Evolutionary conservation across 2,329 filamentous ascomycete genomes (phyloP), one percentile per base, ranked within the genome.

Genomic region (Grosmannia huntii): DNA sequence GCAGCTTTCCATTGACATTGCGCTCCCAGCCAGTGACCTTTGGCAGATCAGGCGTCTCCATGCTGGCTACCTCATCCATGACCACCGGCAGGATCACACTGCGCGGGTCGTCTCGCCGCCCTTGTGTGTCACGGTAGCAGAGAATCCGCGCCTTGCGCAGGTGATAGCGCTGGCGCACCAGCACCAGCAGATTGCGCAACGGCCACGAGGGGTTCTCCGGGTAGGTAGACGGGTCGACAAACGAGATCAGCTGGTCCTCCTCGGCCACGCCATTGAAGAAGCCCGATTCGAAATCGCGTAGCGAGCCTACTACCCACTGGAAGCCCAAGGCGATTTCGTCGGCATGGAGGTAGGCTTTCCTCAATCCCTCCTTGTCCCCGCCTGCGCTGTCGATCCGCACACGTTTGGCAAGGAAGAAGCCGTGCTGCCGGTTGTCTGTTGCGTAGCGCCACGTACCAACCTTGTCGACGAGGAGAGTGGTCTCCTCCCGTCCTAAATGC

Each of bases 1-100:
- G 82, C 21, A 97, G 76, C 68, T 95, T 96, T 28, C 87, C 86
- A 27, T 81, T 78, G 21, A 83, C 79, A 62, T 90, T 90, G 57
- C 92, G 84, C 71, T 97, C 94, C 94, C 94, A 99, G 25, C 94
- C 94, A 1, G 91, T 96, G 12, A 94, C 85, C 69, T 95, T 96
- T 55, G 94, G 92, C 79, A 95, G 83, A 56, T 79, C 72, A 59
- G 72, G 63, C 5, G 71, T 69, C 49, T 73, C 72, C 57, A 73
- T 49, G 19, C 33, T 68, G n/a, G 75, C 70, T 23, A 74, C 73
- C 2, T 73, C 69, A 31, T 79, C 80, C 68, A 82, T 80, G 64
- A 80, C 73, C 41, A 92, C 72, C 7, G 80, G 81, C 56, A 97
- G 74, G 51, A 96, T 82, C 48, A 94, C 79, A 65, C 90, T 96